Evolutionary conservation across 805 yeast species (phyloP).

Genomic region (Metschnikowia amazonensis): DNA sequence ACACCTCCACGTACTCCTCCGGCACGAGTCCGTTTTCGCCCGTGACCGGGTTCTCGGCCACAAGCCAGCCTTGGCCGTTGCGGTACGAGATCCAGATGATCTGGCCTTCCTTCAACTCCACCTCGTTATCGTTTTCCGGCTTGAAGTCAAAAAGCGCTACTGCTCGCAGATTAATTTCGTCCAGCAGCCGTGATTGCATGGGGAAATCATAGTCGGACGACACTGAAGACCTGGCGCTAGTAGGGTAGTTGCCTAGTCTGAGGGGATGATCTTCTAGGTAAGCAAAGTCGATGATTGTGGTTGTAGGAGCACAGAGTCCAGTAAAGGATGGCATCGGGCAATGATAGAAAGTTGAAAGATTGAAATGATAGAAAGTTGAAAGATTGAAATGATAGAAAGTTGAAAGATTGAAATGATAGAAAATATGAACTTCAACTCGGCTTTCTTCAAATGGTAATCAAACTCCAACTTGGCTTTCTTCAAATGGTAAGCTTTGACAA

Average conservation of each 20-base stretch:
- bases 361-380: too few relatives aligned
- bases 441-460: too few relatives aligned
- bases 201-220: constrained; percentile 12
- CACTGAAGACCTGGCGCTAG: constrained; percentile 9
- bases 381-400: too few relatives aligned
- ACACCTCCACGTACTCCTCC: constrained; percentile 78
- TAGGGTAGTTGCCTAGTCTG: constrained; percentile 50
- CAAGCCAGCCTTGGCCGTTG: constrained; percentile 98
- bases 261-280: constrained; percentile 67
- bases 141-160: constrained; percentile 83
- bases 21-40: constrained; percentile 92
- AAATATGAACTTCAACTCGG: too few relatives aligned
- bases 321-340: neutral
- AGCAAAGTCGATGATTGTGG: constrained; percentile 76
- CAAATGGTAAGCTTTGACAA: too few relatives aligned
- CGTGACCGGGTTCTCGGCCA: constrained; percentile 73
- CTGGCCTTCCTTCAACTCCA: constrained; percentile 75
- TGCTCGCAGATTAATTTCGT: constrained; percentile 54
- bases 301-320: constrained; percentile 29
- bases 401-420: too few relatives aligned
- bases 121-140: constrained; percentile 94
- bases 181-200: constrained; percentile 18
- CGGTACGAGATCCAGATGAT: constrained; percentile 79
- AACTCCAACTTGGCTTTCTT: too few relatives aligned
- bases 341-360: too few relatives aligned